Percentiles rank a stretch among this genome's conserved stretches.
These are phyloP conservation scores for Mycena indigotica DNA, from an alignment of 768 basidiomycete genomes.

Conservation along the genomic window DNA sequence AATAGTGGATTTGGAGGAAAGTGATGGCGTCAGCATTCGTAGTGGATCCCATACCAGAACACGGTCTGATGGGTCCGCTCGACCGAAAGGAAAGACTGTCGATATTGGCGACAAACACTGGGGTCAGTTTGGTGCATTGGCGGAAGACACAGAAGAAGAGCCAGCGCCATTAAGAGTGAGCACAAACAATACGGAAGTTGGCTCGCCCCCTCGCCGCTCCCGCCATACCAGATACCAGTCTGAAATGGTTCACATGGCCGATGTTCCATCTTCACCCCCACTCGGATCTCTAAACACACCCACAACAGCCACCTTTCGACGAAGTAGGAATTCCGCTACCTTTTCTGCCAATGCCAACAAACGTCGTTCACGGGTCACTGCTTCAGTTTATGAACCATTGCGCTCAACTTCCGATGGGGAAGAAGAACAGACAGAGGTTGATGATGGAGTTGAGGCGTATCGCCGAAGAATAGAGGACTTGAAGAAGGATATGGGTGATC, in stretches of 20 bases:
- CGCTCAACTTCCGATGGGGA: conserved; percentile 28
- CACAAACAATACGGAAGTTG: conserved; percentile 16
- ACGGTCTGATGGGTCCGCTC: conserved; percentile 32
- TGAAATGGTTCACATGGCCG: conserved; percentile 39
- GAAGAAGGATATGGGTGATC: conserved; percentile 86
- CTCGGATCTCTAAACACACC: conserved; percentile 17
- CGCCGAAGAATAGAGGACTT: conserved; percentile 78
- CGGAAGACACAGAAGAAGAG: conserved; percentile 11
- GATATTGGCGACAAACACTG: conserved; percentile 10
- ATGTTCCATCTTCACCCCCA: conserved; percentile 16
- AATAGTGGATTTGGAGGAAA: conserved; percentile 72
- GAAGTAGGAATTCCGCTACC: conserved; percentile 30
- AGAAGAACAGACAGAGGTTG: conserved; percentile 31
- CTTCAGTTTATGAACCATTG: conserved; percentile 64
- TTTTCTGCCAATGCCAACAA: conserved; percentile 43
- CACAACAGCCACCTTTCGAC: conserved; percentile 18
- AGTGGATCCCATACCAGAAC: conserved; percentile 34
- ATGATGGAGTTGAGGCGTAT: conserved; percentile 68
- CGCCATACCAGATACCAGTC: conserved; percentile 56
- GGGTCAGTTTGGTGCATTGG: conserved; percentile 22
- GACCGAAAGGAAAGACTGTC: conserved; percentile 24
- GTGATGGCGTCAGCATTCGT: conserved; percentile 36
- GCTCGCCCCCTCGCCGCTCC: conserved; percentile 27
- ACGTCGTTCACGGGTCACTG: conserved; percentile 56
- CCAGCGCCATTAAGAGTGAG: conserved; percentile 12